A percentile compares a stretch with the other conserved stretches of the same genome.
phyloP scores from a whole-genome alignment of 1,139 yeast species.

The Nakaseomyces kungkrabaensis region DNA sequence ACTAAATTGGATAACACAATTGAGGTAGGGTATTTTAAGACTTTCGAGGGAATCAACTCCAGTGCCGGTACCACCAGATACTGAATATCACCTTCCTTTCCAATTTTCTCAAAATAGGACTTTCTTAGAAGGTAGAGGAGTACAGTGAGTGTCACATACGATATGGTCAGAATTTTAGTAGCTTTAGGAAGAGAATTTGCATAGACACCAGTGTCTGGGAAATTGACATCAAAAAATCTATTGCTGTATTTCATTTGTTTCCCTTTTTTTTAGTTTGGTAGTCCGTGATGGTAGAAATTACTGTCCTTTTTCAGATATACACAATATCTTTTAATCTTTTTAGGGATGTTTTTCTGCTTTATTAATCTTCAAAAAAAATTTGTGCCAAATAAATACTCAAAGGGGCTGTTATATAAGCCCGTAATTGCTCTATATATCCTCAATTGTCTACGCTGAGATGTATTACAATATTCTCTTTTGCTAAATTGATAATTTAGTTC shows the following conservation, averaged over 20 bases:
- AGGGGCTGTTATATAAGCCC: no score
- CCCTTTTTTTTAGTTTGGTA: no score
- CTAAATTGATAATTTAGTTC: no score
- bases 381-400: no score
- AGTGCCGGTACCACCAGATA: constrained; percentile 37
- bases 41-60: constrained; percentile 59
- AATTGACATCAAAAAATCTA: constrained; percentile 15
- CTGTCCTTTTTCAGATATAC: no score
- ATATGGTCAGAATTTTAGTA: constrained; percentile 30
- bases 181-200: constrained; percentile 33
- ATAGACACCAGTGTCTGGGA: constrained; percentile 16
- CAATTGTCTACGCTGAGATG: no score
- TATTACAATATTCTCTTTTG: no score
- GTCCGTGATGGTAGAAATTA: no score
- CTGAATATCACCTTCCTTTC: constrained; percentile 17
- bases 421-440: no score
- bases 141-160: constrained; percentile 28
- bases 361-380: no score
- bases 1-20: constrained; percentile 62
- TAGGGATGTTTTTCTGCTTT: no score
- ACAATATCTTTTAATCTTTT: no score
- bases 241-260: constrained; percentile 13
- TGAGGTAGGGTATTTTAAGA: constrained; percentile 66
- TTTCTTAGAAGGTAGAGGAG: constrained; percentile 29
- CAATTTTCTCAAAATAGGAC: constrained; percentile 18